Percentiles rank a stretch among this genome's conserved stretches.
Conservation (phyloP, 768 basidiomycete species). For the Clitopilus hobsonii region DNA sequence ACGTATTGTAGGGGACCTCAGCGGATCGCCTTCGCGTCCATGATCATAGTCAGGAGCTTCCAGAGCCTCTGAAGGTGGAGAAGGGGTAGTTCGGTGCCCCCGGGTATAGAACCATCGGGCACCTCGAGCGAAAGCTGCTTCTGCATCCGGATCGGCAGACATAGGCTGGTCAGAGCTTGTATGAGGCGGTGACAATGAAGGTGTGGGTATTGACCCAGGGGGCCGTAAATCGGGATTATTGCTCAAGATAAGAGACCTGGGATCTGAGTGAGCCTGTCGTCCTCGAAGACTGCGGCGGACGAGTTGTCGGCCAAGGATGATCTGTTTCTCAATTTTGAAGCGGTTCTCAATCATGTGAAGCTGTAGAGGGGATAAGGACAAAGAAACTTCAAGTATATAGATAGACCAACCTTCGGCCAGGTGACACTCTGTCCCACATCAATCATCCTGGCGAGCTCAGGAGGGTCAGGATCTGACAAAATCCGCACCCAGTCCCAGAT, state of each 20-base stretch:
- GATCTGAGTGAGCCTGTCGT: constrained; percentile 14
- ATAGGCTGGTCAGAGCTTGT: constrained; percentile 50
- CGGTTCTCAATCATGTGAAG: constrained; percentile 93
- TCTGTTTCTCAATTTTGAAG: constrained; percentile 78
- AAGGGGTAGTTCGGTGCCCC: constrained; percentile 30
- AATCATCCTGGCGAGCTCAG: constrained; percentile 84
- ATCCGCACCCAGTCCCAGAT: constrained; percentile 80
- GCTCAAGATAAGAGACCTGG: constrained; percentile 16
- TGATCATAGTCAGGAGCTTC: constrained; percentile 24
- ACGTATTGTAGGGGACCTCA: constrained; percentile 37
- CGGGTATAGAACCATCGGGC: constrained; percentile 53
- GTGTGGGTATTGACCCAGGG: constrained; percentile 11
- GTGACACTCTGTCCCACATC: constrained; percentile 83
- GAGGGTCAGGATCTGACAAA: constrained; percentile 76
- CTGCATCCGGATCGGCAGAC: constrained; percentile 77
- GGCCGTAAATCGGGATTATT: constrained; percentile 9
- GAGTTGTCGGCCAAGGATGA: constrained; percentile 70
- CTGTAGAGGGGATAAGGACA: constrained; percentile 29
- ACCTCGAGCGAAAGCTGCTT: constrained; percentile 60
- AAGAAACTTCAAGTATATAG: background rate
- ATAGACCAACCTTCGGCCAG: constrained; percentile 82
- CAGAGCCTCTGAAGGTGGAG: constrained; percentile 26
- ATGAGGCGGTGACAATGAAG: constrained; percentile 26
- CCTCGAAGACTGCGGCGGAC: constrained; percentile 55
- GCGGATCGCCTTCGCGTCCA: constrained; percentile 30